These are phyloP conservation scores for Aspergillus fumigatus DNA, from an alignment of 2,329 filamentous ascomycete genomes.

Conservation along the genomic window DNA sequence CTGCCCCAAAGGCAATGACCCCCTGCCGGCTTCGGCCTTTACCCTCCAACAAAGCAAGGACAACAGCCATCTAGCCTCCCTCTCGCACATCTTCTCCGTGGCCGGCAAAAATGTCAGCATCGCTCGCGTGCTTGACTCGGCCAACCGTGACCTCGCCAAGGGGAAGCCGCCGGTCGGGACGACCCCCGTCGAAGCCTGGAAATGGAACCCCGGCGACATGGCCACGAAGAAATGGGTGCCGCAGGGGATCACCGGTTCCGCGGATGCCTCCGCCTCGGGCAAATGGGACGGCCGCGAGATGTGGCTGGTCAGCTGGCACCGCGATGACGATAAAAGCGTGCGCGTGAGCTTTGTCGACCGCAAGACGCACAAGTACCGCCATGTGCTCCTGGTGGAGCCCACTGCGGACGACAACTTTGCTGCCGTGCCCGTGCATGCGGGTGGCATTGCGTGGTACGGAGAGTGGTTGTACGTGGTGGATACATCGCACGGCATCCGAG, in stretches of 20 bases:
- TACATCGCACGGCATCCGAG: slow-evolving; percentile 31
- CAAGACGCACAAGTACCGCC: slow-evolving; percentile 26
- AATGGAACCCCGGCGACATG: slow-evolving; percentile 26
- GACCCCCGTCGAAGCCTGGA: slow-evolving; percentile 10
- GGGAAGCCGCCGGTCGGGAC: slow-evolving; percentile 1
- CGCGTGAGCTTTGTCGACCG: slow-evolving; percentile 32
- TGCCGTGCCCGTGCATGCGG: slow-evolving; percentile 31
- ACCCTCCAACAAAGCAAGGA: slow-evolving; percentile 10
- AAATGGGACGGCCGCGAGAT: slow-evolving; percentile 31
- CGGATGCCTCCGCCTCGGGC: slow-evolving; percentile 27
- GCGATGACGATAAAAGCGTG: slow-evolving; percentile 23
- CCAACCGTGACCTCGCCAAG: slow-evolving; percentile 12
- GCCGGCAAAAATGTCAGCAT: slow-evolving; percentile 11
- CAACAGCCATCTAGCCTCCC: slow-evolving; percentile 7
- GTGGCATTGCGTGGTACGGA: slow-evolving; percentile 36
- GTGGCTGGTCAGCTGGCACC: slow-evolving; percentile 35
- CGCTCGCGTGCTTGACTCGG: slow-evolving; percentile 12
- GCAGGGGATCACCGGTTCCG: slow-evolving; percentile 32
- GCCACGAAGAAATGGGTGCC: slow-evolving; percentile 32
- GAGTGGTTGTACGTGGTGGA: slow-evolving; percentile 34
- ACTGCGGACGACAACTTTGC: slow-evolving; percentile 29
- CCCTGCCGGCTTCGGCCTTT: slow-evolving; percentile 1
- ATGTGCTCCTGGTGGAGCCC: slow-evolving; percentile 35
- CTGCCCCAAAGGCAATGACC: background rate
- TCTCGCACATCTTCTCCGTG: slow-evolving; percentile 9